These are phyloP conservation scores for Lecanicillium sp. DNA, from an alignment of 2,329 filamentous ascomycete genomes.

Conservation along the genomic window DNA sequence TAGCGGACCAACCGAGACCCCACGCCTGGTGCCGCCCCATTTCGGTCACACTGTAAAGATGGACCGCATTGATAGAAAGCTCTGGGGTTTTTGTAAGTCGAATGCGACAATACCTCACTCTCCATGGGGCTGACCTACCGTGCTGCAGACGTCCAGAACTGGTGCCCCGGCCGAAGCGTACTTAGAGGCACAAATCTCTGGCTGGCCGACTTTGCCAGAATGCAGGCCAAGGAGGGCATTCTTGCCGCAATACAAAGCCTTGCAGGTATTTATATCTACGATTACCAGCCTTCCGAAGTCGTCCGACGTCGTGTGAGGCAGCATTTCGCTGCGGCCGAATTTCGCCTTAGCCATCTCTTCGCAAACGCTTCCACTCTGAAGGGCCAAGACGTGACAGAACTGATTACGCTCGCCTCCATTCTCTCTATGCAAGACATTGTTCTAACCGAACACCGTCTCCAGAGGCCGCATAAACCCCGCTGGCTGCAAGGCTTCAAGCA, in stretches of 20 bases:
- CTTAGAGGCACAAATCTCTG: conserved; percentile 29
- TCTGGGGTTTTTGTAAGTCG: conserved; percentile 3
- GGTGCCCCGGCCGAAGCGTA: conserved; percentile 32
- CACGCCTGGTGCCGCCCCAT: background rate
- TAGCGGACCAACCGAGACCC: background rate
- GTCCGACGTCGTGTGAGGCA: conserved; percentile 24
- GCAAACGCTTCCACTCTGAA: conserved; percentile 13
- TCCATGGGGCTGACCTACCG: conserved; percentile 5
- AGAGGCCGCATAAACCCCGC: conserved; percentile 22
- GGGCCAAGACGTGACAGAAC: conserved; percentile 19
- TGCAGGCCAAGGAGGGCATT: conserved; percentile 26
- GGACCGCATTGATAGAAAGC: conserved; percentile 6
- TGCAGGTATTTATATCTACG: conserved; percentile 32
- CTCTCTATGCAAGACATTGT: conserved; percentile 33
- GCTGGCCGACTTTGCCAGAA: conserved; percentile 30
- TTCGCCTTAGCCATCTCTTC: conserved; percentile 21
- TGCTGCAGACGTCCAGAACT: conserved; percentile 26
- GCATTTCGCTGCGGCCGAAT: conserved; percentile 21
- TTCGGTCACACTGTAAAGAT: conserved; percentile 2
- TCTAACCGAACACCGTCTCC: conserved; percentile 26
- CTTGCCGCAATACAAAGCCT: conserved; percentile 30
- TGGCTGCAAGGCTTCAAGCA: conserved; percentile 29
- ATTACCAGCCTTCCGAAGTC: conserved; percentile 25
- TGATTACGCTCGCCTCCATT: conserved; percentile 28
- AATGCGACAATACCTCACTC: background rate